Evolutionary conservation across 2,329 filamentous ascomycete species (phyloP).

Genomic region (Tolypocladium album): DNA sequence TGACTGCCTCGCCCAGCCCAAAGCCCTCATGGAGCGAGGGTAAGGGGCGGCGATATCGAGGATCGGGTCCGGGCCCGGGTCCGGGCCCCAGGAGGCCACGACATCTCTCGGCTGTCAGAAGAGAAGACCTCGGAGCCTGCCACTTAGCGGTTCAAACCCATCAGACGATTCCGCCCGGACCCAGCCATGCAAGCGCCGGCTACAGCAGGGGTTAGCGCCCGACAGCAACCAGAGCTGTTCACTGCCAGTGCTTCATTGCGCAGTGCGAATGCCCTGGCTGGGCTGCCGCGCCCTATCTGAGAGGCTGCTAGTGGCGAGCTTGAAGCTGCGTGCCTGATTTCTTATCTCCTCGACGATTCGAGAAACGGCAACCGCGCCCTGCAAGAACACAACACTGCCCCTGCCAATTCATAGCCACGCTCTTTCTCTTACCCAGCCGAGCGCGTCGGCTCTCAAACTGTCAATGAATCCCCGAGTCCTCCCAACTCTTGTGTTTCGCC

Average conservation of each 20-base stretch:
- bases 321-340: neutral
- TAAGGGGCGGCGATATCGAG: neutral
- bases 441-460: neutral
- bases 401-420: neutral
- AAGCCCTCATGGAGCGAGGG: neutral
- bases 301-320: neutral
- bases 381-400: neutral
- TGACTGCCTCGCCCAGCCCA: neutral
- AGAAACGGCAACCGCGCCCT: neutral
- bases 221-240: neutral
- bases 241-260: neutral
- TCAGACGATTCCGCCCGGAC: neutral
- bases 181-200: neutral
- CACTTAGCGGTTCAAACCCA: neutral
- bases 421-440: neutral
- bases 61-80: neutral
- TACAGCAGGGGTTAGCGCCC: neutral
- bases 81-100: neutral
- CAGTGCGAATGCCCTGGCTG: neutral
- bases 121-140: neutral
- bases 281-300: neutral
- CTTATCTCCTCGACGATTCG: neutral
- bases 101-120: neutral
- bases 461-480: neutral
- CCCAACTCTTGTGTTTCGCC: neutral